Evolutionary conservation across 2,329 filamentous ascomycete species (phyloP), one percentile per base, ranked within the genome.

Genomic region (Lecanicillium sp.): DNA sequence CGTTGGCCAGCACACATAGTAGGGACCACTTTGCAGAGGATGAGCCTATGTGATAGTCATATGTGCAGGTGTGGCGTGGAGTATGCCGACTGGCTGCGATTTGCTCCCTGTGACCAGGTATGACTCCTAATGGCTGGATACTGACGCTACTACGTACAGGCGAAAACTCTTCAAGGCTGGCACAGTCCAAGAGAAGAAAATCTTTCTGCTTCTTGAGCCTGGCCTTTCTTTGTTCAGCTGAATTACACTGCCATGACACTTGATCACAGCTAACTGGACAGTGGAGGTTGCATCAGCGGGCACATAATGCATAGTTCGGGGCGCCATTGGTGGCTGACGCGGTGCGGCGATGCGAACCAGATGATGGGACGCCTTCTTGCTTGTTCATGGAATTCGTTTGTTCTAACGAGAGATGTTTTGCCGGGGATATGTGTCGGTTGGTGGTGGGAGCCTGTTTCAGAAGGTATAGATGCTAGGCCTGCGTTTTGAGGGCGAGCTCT

Each of bases 301-400:
- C 30, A 27, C 19, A 32, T 20, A 32, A 29, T 19, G 35, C 21
- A 24, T 8, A 39, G 27, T 24, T 23, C 12, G n/a, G 15, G 12
- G 8, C 15, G n/a, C n/a, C n/a, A n/a, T 11, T 20, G 42, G 42
- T 46, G 44, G 44, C 44, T 46, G 44, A 46, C 36, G 44, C 35
- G n/a, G 35, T 46, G 44, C 35, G 21, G 44, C 26, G 44, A 46
- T 46, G 44, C 43, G 26, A 39, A 46, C 44, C 32, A 39, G 44
- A 39, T 32, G 27, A 19, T 26, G 3, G 14, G 17, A 46, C 44
- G 20, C 44, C 27, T 46, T 39, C 29, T 46, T 33, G 12, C 15
- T 26, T 19, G n/a, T 14, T 17, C n/a, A 39, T 15, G 21, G 35
- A 39, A 23, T 29, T 14, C 17, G 10, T 33, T 39, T 20, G 9